Evolutionary conservation across 495 filamentous ascomycete genomes (phyloP).

Genomic region (Poronia punctata): DNA sequence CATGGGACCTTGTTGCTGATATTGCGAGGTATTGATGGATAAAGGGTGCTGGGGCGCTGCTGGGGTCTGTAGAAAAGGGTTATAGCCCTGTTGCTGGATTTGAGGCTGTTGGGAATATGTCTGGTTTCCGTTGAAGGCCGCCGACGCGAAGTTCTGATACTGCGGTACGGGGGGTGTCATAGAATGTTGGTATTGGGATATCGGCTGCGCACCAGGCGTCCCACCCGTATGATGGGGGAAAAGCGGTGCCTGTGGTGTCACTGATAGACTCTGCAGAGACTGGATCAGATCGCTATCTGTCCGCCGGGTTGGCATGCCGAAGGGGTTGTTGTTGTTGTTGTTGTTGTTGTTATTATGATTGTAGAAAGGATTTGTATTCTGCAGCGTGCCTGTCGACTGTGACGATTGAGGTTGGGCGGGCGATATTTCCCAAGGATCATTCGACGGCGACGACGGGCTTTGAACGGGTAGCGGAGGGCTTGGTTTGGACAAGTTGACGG

Average conservation of each 20-base stretch:
- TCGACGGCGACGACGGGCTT: conserved; percentile 38
- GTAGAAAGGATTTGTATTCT: conserved; percentile 46
- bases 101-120: conserved; percentile 39
- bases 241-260: conserved; percentile 59
- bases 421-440: conserved; percentile 60
- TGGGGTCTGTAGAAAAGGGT: conserved; percentile 58
- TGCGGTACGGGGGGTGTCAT: conserved; percentile 53
- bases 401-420: conserved; percentile 46
- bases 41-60: conserved; percentile 23
- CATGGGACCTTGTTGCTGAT: conserved; percentile 20
- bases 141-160: conserved; percentile 43
- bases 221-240: conserved; percentile 85
- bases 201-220: conserved; percentile 49
- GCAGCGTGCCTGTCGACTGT: conserved; percentile 50
- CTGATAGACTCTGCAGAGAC: conserved; percentile 66
- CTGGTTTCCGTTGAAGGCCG: conserved; percentile 39
- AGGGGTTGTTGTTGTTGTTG: conserved; percentile 49
- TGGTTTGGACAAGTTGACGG: conserved; percentile 16
- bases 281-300: conserved; percentile 45
- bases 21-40: conserved; percentile 33
- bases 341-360: no score
- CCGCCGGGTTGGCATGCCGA: conserved; percentile 38
- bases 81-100: conserved; percentile 42
- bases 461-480: conserved; percentile 20
- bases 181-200: conserved; percentile 46